Evolutionary conservation across 73 alveolate genomes (phyloP).

Genomic region (Uronychia setigera): DNA sequence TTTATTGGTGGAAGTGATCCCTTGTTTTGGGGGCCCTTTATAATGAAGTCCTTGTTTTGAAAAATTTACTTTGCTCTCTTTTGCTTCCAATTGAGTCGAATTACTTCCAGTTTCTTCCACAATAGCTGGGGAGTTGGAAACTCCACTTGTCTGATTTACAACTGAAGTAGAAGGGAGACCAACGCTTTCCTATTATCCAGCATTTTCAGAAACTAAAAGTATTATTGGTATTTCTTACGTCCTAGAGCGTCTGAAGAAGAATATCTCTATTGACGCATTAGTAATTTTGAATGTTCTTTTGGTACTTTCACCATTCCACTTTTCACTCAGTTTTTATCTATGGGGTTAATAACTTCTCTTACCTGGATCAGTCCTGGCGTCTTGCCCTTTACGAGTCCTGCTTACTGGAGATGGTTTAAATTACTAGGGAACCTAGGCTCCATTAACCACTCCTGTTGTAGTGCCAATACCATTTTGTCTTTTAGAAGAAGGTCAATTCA

Average conservation of each 20-base stretch:
- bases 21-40: neutral
- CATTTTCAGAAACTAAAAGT: neutral
- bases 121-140: too few species aligned
- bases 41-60: neutral
- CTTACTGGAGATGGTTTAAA: neutral
- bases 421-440: too few species aligned
- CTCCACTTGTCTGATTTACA: too few species aligned
- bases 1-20: neutral
- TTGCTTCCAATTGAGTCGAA: neutral
- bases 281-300: neutral
- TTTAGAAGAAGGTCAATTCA: neutral
- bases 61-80: neutral
- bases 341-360: neutral
- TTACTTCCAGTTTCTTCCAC: too few species aligned
- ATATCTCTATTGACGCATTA: neutral
- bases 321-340: neutral
- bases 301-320: neutral
- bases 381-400: neutral
- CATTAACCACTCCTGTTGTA: too few species aligned
- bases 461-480: neutral
- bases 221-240: neutral
- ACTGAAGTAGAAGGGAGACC: too few species aligned
- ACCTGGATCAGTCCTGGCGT: neutral
- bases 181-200: neutral
- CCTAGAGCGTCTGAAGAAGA: neutral